Base-by-base conservation (phyloP, 2,329 filamentous ascomycete species). In the Lecanoromycetidae sp. region DNA sequence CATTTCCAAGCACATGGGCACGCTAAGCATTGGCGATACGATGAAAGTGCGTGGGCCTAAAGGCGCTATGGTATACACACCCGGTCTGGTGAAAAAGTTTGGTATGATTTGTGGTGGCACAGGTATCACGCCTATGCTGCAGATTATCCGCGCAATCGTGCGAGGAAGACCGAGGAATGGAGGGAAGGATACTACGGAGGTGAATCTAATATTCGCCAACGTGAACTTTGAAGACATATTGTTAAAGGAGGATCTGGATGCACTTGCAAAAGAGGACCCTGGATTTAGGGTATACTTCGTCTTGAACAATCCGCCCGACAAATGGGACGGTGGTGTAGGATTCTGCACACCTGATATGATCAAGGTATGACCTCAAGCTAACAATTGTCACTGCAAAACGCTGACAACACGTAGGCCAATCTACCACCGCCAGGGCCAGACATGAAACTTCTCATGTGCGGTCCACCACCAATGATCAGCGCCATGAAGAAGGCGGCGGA, bases 61-160 rank as follows among this genome's bases (percentile, higher is more conserved):
- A 76, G 91, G 91, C 58, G 90, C 90, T 58, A 95, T 98, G 75
- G 85, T 94, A 54, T 98, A 98, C 71, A 86, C 82, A 15, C 87
- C 90, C 58, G 95, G 95, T 74, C 90, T 98, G 84, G 86, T 90
- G 58, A 82, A 85, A 55, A 85, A 85, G 68, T 94, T 98, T 57
- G 91, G 88, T 62, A 98, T 98, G 91, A 86, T 98, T 62, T 87
- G 91, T 54, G 91, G 91, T 57, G 91, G 91, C 55, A 96, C 91
- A 27, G 91, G 91, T 57, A 96, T 98, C 66, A 96, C 91, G 8
- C 91, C 91, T 52, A 98, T 98, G 91, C 77, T 96, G 54, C 91
- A 98, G 72, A 80, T 98, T 58, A 80, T 94, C 63, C 84, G 87
- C 60, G 91, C 90, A 50, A 87, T 96, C 57, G 77, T 88, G 59